Evolutionary conservation across 2,329 filamentous ascomycete genomes (phyloP).

Genomic region (Nemania sp.): DNA sequence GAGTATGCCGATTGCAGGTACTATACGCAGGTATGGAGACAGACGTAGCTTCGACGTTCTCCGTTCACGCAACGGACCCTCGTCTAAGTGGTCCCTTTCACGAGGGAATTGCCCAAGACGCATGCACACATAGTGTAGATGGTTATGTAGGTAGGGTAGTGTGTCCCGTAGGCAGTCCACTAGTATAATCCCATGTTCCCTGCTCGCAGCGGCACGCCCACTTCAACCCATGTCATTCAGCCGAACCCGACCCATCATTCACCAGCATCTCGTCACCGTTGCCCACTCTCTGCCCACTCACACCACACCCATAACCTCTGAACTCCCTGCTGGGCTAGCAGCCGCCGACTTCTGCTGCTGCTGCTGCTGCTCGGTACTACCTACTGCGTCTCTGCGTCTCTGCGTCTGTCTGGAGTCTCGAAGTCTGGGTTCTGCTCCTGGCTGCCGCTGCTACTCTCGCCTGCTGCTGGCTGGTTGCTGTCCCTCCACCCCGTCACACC

Average conservation of each 20-base stretch:
- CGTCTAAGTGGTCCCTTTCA: conserved; percentile 17
- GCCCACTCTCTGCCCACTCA: conserved; percentile 20
- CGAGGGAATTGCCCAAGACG: conserved; percentile 13
- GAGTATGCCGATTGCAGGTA: background rate
- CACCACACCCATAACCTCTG: conserved; percentile 18
- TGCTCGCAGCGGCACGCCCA: conserved; percentile 22
- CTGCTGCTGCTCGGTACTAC: background rate
- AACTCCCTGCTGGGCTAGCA: conserved; percentile 7
- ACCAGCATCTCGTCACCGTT: conserved; percentile 21
- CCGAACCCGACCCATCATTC: conserved; percentile 24
- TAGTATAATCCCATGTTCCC: conserved; percentile 12
- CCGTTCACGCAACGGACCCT: conserved; percentile 17
- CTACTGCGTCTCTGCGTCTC: background rate
- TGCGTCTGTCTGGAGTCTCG: background rate
- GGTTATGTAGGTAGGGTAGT: background rate
- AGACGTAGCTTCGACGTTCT: background rate
- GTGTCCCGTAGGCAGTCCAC: background rate
- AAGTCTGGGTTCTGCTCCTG: conserved; percentile 4
- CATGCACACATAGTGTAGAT: background rate
- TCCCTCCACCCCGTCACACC: conserved; percentile 24
- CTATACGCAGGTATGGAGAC: background rate
- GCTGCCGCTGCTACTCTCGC: background rate
- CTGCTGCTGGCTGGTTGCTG: conserved; percentile 5
- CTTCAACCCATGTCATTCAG: conserved; percentile 26
- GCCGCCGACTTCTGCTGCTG: conserved; percentile 15